Base-by-base conservation (phyloP, 2,329 filamentous ascomycete species). In the Alternaria panax region DNA sequence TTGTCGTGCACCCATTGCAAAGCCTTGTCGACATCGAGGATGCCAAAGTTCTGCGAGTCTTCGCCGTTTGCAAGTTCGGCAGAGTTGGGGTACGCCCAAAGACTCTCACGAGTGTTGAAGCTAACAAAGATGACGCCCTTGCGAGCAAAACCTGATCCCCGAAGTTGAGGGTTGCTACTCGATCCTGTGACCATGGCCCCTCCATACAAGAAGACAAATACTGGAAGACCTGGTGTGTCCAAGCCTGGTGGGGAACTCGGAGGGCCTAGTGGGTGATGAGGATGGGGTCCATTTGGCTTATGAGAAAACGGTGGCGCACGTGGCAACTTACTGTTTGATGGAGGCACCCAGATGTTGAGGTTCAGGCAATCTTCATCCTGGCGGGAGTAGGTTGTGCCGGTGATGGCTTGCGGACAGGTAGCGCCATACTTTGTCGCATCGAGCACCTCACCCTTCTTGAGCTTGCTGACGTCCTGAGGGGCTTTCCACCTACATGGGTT, bases 151-250 rank as follows among this genome's bases (percentile, higher is more conserved):
- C 80, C 75, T 67, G 78, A 80, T 61, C 81, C 80, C 64, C 78
- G 79, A 55, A 80, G 64, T 18, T 76, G 75, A 20, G 79, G 75
- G 62, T 81, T 81, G 70, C 78, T 81, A 69, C 64, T 71, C 20
- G 68, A 71, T 7, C 78, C 78, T 7, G 77, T 79, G 22, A 80
- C 78, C 78, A 80, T 80, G 7, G 77, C 78, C 36, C 76, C 79
- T 3, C 79, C 79, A 28, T 81, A 81, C 77, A 81, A 80, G 67
- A 80, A 82, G 0, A 82, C 74, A 9, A 79, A 76, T 3, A 80
- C 75, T 36, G 75, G 62, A 42, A 70, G 51, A 28, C 63, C 63
- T 6, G 63, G 28, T 20, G 34, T 20, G 9, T 46, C 32, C 5
- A 45, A 34, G 27, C 42, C 51, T 54, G 51, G 20, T 45, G 50